phyloP scores from a whole-genome alignment of 176 grass and related monocot genomes.

The Musa schizocarpa region DNA sequence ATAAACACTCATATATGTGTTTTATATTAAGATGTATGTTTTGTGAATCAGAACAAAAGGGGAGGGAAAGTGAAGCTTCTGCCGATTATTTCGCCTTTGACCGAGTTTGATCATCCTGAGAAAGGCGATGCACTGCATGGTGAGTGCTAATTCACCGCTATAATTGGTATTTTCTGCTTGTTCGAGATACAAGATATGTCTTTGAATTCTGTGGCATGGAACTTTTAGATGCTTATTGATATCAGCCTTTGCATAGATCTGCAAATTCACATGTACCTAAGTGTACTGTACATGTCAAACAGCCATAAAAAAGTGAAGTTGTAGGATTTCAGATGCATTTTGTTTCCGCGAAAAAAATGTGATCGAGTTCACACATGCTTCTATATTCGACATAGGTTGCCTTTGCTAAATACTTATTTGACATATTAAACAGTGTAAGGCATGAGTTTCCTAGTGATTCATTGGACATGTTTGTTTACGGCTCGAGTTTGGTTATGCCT shows the following conservation, averaged over 20 bases:
- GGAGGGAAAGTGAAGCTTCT: conserved; percentile 53
- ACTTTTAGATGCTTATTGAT: not conserved
- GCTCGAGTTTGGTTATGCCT: not conserved
- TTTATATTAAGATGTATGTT: not conserved
- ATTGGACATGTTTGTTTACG: too few relatives aligned
- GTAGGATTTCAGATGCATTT: too few relatives aligned
- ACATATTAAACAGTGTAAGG: not conserved
- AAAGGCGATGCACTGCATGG: conserved; percentile 89
- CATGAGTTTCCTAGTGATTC: too few relatives aligned
- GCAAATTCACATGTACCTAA: too few relatives aligned
- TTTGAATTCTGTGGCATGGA: not conserved
- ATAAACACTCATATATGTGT: not conserved
- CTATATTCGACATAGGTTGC: not conserved
- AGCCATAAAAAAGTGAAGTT: too few relatives aligned
- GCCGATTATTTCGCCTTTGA: conserved; percentile 36
- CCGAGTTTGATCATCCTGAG: conserved; percentile 81
- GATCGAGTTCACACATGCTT: not conserved
- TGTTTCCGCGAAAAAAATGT: not conserved
- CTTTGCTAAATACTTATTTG: not conserved
- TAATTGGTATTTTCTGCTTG: not conserved
- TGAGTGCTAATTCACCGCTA: conserved; percentile 16
- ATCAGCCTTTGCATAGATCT: too few relatives aligned
- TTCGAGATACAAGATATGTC: not conserved
- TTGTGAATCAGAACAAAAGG: conserved; percentile 36
- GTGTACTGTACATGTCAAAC: too few relatives aligned